Base-by-base conservation (phyloP, 2,329 filamentous ascomycete genomes). In the Colletotrichum tropicale region DNA sequence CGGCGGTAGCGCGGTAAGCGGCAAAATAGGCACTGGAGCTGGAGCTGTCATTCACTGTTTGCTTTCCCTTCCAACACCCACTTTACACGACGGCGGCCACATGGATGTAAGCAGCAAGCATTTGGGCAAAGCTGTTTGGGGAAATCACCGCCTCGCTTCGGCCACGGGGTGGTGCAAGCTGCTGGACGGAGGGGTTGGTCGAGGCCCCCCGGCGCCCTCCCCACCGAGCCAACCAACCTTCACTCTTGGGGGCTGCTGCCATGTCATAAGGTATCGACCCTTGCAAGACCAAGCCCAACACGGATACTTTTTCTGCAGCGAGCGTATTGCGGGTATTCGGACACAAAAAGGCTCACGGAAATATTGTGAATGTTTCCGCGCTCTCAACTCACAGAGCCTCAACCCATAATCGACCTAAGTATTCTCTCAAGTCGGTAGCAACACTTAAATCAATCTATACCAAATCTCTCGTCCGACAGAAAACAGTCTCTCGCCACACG, bases 371-470 rank as follows among this genome's bases (percentile, higher is more conserved):
- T 64, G 61, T 24, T 64, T 34, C 15, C 61, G 32, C 1, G n/a
- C 13, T 36, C 1, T 24, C 60, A 36, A 62, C 18, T 24, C 10
- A n/a, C 12, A 62, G 9, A n/a, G 30, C 18, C 2, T 15, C n/a
- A 32, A 58, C 21, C 60, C 0, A 21, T 24, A 4, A 13, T 34
- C 16, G 12, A 16, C 28, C 1, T 4, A 8, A 28, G 3, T 62
- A 0, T 21, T 28, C 0, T 28, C 8, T 24, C 1, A 0, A 18
- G 21, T 18, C 0, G 21, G 1, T 5, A 60, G 1, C 12, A 34
- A 32, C 32, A 32, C 32, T 32, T 13, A 3, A 32, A 32, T 3
- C 2, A 32, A 13, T 3, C 32, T 32, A 13, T 3, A 32, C 32
- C 32, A 32, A 32, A 13, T 32, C 12, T 32, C 32, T 32, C 32